Base-by-base conservation (phyloP, 2,329 filamentous ascomycete genomes). In the Beauveria asiatica region DNA sequence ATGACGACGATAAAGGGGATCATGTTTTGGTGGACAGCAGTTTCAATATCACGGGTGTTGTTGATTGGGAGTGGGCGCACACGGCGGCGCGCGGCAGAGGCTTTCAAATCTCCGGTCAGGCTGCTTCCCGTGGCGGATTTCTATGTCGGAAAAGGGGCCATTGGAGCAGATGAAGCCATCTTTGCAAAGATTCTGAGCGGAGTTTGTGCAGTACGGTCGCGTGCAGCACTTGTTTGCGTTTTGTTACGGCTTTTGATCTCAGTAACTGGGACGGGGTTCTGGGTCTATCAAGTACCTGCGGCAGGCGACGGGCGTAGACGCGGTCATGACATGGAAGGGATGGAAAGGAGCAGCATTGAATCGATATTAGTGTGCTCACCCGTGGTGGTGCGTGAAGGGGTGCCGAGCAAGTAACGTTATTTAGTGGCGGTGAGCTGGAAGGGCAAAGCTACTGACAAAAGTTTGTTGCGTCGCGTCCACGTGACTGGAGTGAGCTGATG, bases 161-260 rank as follows among this genome's bases (percentile, higher is more conserved):
- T 76, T 1, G 69, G 73, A 2, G 68, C 73, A n/a, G 71, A 78
- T 37, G 74, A 78, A 64, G 49, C 64, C 17, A 55, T 64, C 56
- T 75, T 78, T 64, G 73, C 73, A n/a, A 62, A 54, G 16, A 37
- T 64, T 9, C 63, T 70, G 19, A 58, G 66, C 64, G 66, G 66
- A 21, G 3, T 68, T 66, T 64, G 72, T 78, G 45, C 65, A 68
- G 61, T 68, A 72, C 11, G 75, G 75, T 17, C 69, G 72, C 41
- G 42, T 75, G 25, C 68, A 75, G 61, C 75, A 77, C 62, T 63
- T 68, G 17, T 73, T 77, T 57, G 63, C 65, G 53, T 77, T 78
- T 64, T 78, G 74, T 65, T 75, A 72, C 55, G 73, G 73, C 16
- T 76, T 76, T 76, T 61, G 68, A 77, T 64, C 70, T 76, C 27